phyloP scores from a whole-genome alignment of 31 red algal genomes.

The Asparagopsis taxiformis region DNA sequence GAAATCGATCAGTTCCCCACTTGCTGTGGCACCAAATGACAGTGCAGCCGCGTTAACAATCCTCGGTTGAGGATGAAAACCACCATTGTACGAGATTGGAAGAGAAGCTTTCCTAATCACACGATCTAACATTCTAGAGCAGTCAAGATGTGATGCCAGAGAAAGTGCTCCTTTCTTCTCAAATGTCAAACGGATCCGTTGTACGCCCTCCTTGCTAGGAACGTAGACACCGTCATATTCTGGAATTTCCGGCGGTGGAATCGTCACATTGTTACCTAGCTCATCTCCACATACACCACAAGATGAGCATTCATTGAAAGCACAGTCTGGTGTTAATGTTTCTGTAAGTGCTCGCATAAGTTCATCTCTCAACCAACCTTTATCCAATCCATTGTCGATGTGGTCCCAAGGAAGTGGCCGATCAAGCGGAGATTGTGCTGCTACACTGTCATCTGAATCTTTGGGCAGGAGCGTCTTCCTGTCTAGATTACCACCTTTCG shows the following conservation, averaged over 20 bases:
- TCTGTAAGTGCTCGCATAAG: slow-evolving; percentile 72
- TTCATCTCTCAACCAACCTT: slow-evolving; percentile 82
- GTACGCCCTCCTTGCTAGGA: slow-evolving; percentile 29
- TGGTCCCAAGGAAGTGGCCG: slow-evolving; percentile 82
- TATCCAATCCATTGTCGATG: slow-evolving; percentile 74
- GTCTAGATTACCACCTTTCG: slow-evolving; percentile 27
- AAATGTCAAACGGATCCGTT: slow-evolving; percentile 52
- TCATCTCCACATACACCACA: slow-evolving; percentile 72
- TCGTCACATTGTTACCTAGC: slow-evolving; percentile 71
- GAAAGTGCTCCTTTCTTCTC: slow-evolving; percentile 54
- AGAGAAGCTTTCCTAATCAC: slow-evolving; percentile 47
- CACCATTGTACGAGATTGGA: slow-evolving; percentile 61
- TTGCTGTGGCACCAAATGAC: slow-evolving; percentile 65
- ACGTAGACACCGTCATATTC: slow-evolving; percentile 34
- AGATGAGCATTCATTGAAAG: slow-evolving; percentile 61
- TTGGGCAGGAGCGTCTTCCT: slow-evolving; percentile 41
- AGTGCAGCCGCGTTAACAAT: slow-evolving; percentile 55
- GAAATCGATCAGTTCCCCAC: slow-evolving; percentile 71
- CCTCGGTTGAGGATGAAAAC: slow-evolving; percentile 57
- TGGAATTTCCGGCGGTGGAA: slow-evolving; percentile 47
- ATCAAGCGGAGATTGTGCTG: slow-evolving; percentile 42
- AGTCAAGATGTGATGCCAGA: slow-evolving; percentile 60
- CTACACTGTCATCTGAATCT: not conserved
- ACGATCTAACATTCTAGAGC: slow-evolving; percentile 57
- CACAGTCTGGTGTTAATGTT: slow-evolving; percentile 73